These are phyloP conservation scores for Albizia julibrissin DNA, from an alignment of 306 rosid species.

Conservation along the genomic window DNA sequence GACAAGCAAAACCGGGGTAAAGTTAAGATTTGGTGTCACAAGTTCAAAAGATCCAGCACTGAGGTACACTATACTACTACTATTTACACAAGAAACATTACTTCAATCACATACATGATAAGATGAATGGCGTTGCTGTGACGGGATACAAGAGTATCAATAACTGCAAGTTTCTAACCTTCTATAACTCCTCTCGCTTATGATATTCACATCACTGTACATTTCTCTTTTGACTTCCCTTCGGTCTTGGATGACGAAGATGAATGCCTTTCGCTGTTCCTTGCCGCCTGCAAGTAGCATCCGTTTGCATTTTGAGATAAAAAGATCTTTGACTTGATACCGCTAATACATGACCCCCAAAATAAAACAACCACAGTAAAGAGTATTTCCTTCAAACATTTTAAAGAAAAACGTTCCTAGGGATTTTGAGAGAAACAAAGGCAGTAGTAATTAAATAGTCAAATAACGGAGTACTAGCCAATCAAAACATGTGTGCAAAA, in stretches of 20 bases:
- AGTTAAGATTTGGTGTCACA: constrained; percentile 10
- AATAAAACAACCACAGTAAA: background rate
- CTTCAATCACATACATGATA: constrained; percentile 43
- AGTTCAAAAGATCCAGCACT: constrained; percentile 42
- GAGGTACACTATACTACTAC: constrained; percentile 41
- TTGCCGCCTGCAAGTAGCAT: constrained; percentile 60
- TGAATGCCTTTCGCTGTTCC: constrained; percentile 50
- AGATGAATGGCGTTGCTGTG: constrained; percentile 34
- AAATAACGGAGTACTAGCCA: background rate
- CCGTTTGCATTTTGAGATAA: constrained; percentile 4
- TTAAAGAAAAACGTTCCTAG: background rate
- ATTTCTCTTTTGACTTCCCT: constrained; percentile 80
- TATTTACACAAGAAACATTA: constrained; percentile 58
- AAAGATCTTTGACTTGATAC: constrained; percentile 11
- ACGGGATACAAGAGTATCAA: constrained; percentile 30
- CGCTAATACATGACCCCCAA: background rate
- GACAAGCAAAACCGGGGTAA: background rate
- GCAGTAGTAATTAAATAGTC: background rate
- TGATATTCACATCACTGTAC: constrained; percentile 77
- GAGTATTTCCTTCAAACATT: background rate
- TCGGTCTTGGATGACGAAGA: constrained; percentile 63
- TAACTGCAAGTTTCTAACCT: constrained; percentile 44
- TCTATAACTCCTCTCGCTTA: constrained; percentile 27
- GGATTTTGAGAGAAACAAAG: background rate
- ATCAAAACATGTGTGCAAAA: background rate